Base-by-base conservation (phyloP, 768 basidiomycete species). In the Kwoniella bestiolae region DNA sequence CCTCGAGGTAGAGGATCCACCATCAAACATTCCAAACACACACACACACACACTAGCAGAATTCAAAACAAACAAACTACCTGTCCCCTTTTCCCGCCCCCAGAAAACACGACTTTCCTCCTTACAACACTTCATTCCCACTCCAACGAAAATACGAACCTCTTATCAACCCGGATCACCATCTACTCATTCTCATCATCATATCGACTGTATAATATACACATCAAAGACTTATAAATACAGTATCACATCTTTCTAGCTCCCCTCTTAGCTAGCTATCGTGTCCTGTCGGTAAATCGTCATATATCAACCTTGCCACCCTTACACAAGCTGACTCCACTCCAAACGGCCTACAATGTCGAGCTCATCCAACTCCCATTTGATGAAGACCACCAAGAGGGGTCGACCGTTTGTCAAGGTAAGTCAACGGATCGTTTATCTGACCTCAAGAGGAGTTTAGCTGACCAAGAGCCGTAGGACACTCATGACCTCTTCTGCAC, bases 361-460 rank as follows among this genome's bases (percentile, higher is more conserved):
- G 52, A 31, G 86, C 73, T 84, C 87, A 45, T 87, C 86, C 70
- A 87, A 90, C 45, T 92, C 91, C 28, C 94, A 95, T 82, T 91
- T 95, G 91, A 96, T 97, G 94, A 94, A 95, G 87, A 95, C 91
- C 14, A 95, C 94, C 79, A 92, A 92, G 85, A 88, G 94, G 78
- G 94, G 94, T 67, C 86, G 94, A 73, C 94, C 94, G 14, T 96
- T 89, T 82, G 86, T 94, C 82, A 95, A 94, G 87, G 94, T 91
- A 61, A 68, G 77, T 77, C 31, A 58, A 26, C 34, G 32, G 35
- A 2, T 9, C 9, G 23, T 12, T n/a, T n/a, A n/a, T n/a, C n/a
- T n/a, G n/a, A n/a, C n/a, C n/a, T n/a, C n/a, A n/a, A n/a, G n/a
- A n/a, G n/a, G n/a, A n/a, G n/a, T n/a, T n/a, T n/a, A n/a, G n/a